phyloP scores from a whole-genome alignment of 1,139 yeast species.

The Wickerhamomyces sp. region DNA sequence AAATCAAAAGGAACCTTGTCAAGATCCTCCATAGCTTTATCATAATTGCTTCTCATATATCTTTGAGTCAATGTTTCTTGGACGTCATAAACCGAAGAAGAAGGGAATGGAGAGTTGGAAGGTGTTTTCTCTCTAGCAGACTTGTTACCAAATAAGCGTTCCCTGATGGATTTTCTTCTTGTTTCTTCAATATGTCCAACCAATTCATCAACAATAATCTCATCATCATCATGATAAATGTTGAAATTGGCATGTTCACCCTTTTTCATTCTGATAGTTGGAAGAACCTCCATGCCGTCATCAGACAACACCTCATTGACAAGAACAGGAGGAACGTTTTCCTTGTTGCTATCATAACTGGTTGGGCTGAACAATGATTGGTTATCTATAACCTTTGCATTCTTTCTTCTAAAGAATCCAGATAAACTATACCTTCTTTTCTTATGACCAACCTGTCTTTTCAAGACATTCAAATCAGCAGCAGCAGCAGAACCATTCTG shows the following conservation, averaged over 20 bases:
- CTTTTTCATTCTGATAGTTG: neutral
- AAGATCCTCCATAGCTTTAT: constrained; percentile 18
- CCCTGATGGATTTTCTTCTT: constrained; percentile 4
- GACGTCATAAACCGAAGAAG: constrained; percentile 10
- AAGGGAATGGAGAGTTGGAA: neutral
- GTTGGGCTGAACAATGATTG: neutral
- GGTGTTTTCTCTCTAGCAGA: neutral
- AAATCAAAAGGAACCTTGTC: constrained; percentile 21
- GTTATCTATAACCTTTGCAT: neutral
- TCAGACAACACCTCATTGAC: neutral
- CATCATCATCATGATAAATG: neutral
- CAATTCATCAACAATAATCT: neutral
- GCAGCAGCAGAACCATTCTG: neutral
- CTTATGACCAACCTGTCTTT: constrained; percentile 1
- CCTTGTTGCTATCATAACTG: constrained; percentile 8
- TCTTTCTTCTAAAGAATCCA: constrained; percentile 3
- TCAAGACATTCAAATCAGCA: neutral
- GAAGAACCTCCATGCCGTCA: neutral
- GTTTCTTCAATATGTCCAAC: neutral
- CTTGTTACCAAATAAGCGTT: constrained; percentile 6
- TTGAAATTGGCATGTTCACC: neutral
- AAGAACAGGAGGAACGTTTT: constrained; percentile 8
- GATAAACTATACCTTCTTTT: constrained; percentile 3
- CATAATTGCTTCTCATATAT: constrained; percentile 19
- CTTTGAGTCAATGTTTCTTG: constrained; percentile 23